Conservation (phyloP, 2,329 filamentous ascomycete genomes). For the Phyllosticta paracitricarpa region DNA sequence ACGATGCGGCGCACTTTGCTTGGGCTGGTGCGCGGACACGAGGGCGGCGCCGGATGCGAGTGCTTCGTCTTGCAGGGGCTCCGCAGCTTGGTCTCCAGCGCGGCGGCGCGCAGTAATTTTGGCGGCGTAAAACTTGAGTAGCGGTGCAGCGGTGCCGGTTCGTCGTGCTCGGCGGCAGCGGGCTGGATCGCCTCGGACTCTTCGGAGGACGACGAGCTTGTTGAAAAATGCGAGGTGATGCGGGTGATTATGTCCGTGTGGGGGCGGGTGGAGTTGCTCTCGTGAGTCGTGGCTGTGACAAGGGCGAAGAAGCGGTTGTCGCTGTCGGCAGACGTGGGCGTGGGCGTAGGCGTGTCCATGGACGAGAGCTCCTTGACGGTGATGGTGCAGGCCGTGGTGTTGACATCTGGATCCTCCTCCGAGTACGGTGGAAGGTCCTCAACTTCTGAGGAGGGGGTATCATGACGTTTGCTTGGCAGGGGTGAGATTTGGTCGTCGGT, state of each 20-base stretch:
- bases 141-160: neutral
- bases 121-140: neutral
- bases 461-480: neutral
- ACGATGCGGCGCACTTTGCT: neutral
- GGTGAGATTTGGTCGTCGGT: neutral
- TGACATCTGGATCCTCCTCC: conserved; percentile 7
- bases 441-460: neutral
- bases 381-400: conserved; percentile 8
- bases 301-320: conserved; percentile 1
- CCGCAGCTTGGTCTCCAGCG: neutral
- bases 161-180: neutral
- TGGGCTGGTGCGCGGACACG: neutral
- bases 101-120: neutral
- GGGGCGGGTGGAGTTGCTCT: neutral
- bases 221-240: neutral
- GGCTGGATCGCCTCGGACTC: neutral
- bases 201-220: neutral
- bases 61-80: neutral
- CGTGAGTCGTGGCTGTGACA: neutral
- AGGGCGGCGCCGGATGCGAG: neutral
- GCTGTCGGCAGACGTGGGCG: neutral
- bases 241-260: neutral
- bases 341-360: conserved; percentile 7
- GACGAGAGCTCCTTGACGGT: conserved; percentile 8
- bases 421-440: conserved; percentile 3